Percentiles rank a stretch among this genome's conserved stretches.
These are phyloP conservation scores for Aspergillus calidoustus DNA, from an alignment of 2,329 filamentous ascomycete genomes.

Conservation along the genomic window DNA sequence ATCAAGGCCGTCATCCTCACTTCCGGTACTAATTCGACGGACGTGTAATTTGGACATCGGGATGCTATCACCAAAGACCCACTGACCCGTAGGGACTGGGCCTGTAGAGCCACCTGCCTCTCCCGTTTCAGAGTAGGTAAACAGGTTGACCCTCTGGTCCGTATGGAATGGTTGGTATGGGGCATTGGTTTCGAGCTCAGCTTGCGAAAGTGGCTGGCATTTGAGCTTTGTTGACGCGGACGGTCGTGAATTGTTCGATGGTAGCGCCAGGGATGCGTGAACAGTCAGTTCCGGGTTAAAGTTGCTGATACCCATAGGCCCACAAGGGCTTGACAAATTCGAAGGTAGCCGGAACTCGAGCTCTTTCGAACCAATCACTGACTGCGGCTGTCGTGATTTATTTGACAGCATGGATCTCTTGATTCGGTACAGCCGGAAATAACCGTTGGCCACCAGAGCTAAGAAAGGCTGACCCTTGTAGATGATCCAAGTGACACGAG, in stretches of 20 bases:
- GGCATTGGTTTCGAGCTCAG: constrained; percentile 93
- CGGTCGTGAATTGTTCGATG: constrained; percentile 46
- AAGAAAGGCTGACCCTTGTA: constrained; percentile 48
- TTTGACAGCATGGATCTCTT: constrained; percentile 53
- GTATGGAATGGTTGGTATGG: constrained; percentile 97
- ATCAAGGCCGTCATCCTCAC: constrained; percentile 44
- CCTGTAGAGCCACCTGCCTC: constrained; percentile 50
- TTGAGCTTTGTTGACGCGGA: constrained; percentile 44
- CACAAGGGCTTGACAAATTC: constrained; percentile 64
- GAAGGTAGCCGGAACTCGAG: constrained; percentile 70
- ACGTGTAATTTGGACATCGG: constrained; percentile 54
- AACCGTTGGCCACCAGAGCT: constrained; percentile 51
- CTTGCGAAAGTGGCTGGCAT: constrained; percentile 68
- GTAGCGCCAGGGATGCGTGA: constrained; percentile 48
- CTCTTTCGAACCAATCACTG: constrained; percentile 62
- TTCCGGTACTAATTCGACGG: constrained; percentile 47
- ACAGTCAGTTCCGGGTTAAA: constrained; percentile 52
- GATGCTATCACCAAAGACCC: constrained; percentile 60
- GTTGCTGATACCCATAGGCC: constrained; percentile 60
- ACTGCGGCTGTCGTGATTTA: constrained; percentile 57
- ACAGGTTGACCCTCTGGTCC: constrained; percentile 80
- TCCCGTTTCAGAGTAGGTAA: constrained; percentile 59
- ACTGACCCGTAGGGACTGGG: constrained; percentile 40
- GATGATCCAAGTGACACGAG: constrained; percentile 52
- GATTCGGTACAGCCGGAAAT: constrained; percentile 51